Base-by-base conservation (phyloP, 2,329 filamentous ascomycete species). In the Aspergillus japonicus region DNA sequence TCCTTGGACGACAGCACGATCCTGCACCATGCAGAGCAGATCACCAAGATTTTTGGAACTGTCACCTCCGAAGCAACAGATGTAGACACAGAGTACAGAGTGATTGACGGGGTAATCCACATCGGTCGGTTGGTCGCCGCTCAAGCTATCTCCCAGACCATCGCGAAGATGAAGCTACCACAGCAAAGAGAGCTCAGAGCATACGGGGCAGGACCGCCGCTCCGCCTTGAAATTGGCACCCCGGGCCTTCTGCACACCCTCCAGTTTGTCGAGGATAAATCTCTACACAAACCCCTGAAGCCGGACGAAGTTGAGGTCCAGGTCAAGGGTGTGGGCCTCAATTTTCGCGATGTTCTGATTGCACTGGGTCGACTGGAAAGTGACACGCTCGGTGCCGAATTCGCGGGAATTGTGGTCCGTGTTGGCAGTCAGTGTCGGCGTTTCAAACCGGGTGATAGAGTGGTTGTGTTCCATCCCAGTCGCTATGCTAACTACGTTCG, bases 401-500 rank as follows among this genome's bases (percentile, higher is more conserved):
- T 56, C 5, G 47, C 49, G 4, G 57, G 57, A 5, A 8, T 49
- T 11, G 57, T 62, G 3, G 33, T 47, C 21, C 55, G 44, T 4
- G 44, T 58, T 14, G 58, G 58, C 5, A 11, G 23, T 16, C 21
- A 33, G 2, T 53, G 55, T 35, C 47, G 35, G 24, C 39, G 26
- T 11, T 51, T 59, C 14, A 47, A 53, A 21, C 24, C 21, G 7
- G 75, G 76, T 5, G 74, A 78, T 56, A 16, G 44, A 35, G 53
- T 55, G 5, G 53, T 48, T 4, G 53, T 23, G 5, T 55, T 55
- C 11, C 42, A 33, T 35, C 42, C 53, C n/a, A 39, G 53, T 3
- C 53, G 53, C 42, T 55, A 55, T 24, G 63, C 68, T 2, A 75
- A 63, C 14, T 69, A 66, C 47, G 62, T 66, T 16, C 61, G 69